Percentiles rank a stretch among this genome's conserved stretches.
Conservation (phyloP, 78 protist genomes). For the Dictyostelium capitatum region DNA sequence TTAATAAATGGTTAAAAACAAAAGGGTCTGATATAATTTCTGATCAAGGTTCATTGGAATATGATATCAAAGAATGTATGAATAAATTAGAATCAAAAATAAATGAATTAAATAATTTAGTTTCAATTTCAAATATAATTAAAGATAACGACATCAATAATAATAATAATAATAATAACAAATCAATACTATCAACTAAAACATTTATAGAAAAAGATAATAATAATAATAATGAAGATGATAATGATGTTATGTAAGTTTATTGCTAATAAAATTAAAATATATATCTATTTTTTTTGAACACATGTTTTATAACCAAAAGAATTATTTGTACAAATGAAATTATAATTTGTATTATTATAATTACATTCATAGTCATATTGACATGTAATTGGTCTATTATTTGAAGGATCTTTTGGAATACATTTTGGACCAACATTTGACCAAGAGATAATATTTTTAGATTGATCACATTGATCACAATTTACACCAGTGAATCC, state of each 20-base stretch:
- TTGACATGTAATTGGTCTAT: too few species aligned
- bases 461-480: too few species aligned
- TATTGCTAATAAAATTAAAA: too few species aligned
- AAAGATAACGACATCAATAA: background rate
- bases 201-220: background rate
- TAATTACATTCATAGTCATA: too few species aligned
- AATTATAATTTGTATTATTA: too few species aligned
- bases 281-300: too few species aligned
- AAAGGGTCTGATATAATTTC: conserved; percentile 49
- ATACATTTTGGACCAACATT: too few species aligned
- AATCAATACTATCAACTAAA: background rate
- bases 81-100: background rate
- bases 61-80: background rate
- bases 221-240: background rate
- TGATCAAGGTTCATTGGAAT: background rate
- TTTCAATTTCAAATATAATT: background rate
- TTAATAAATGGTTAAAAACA: conserved; percentile 52
- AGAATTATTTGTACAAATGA: too few species aligned
- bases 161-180: background rate
- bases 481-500: too few species aligned
- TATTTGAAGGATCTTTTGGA: too few species aligned
- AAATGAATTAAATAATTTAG: conserved; percentile 17
- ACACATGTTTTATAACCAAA: too few species aligned
- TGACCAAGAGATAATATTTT: too few species aligned
- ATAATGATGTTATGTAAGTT: background rate